These are phyloP conservation scores for Solanum sejunctum DNA, from an alignment of 257 asterid species.

Conservation along the genomic window DNA sequence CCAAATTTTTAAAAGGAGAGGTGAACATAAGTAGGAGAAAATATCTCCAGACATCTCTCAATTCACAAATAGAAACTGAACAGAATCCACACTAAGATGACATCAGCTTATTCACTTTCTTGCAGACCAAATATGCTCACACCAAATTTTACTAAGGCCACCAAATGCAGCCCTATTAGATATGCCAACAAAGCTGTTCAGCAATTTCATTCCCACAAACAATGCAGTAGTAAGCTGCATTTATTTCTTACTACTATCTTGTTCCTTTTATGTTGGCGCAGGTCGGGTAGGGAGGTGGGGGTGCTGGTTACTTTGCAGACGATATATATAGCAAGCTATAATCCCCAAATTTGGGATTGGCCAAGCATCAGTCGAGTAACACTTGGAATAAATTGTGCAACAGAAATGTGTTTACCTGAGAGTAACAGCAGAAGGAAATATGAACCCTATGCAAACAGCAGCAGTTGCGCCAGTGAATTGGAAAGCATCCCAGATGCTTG, in stretches of 20 bases:
- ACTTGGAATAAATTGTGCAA: neutral
- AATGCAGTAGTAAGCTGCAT: neutral
- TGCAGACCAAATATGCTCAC: neutral
- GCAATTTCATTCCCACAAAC: neutral
- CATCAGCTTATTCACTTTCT: neutral
- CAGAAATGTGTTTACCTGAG: constrained; percentile 26
- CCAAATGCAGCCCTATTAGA: neutral
- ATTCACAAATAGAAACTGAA: neutral
- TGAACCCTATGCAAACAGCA: constrained; percentile 75
- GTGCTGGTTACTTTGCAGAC: neutral
- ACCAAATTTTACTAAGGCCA: neutral
- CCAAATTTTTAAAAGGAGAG: neutral
- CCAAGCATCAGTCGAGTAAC: neutral
- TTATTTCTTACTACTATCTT: neutral
- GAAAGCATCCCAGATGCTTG: constrained; percentile 95
- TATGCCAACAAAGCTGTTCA: neutral
- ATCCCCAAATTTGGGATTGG: neutral
- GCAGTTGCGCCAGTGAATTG: constrained; percentile 96
- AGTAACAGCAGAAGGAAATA: constrained; percentile 64
- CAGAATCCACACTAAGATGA: neutral
- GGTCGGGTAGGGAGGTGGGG: neutral
- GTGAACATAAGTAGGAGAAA: neutral
- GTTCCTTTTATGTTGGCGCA: neutral
- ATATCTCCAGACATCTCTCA: neutral
- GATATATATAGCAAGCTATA: neutral